Base-by-base conservation (phyloP, 192 early-diverging fungal genomes). In the Coemansia reversa region DNA sequence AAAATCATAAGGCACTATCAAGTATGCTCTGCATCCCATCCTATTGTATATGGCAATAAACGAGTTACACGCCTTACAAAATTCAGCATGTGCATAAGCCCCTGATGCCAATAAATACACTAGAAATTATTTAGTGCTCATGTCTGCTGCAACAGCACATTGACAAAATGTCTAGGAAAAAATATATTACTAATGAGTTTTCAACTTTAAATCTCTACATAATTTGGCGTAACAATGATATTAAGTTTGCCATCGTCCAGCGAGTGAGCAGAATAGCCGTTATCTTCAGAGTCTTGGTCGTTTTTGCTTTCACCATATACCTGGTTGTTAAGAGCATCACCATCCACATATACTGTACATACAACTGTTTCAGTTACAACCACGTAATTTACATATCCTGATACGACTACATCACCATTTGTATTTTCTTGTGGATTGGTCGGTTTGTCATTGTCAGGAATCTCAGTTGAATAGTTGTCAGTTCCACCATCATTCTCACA, bases 321-420 rank as follows among this genome's bases (percentile, higher is more conserved):
- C 7, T 39, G 2, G 58, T 23, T 33, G 0, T 3, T 30, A 24
- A 64, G 53, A 2, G 54, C 55, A 14, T 65, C 55, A 7, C 63
- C 63, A 7, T 65, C 55, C 1, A 65, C 63, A 25, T 27, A 65
- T 8, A 57, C 28, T 5, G 63, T 65, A 27, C 33, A 11, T 16
- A 63, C 22, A 18, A 63, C 35, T 6, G 54, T 18, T 8, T 54
- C 32, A 7, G 61, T 63, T 18, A 47, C 61, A 22, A 54, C 32
- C 22, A 42, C 39, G 32, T 54, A 27, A 47, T 53, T 63, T 16
- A 45, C 30, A 23, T 45, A 42, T 8, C 27, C 32, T 7, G 61
- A 35, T 18, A 39, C 35, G 9, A 39, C 12, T 6, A 39, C 35
- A 39, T 11, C 35, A 11, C 8, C 35, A 39, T 59, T 45, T 7